Evolutionary conservation across 805 yeast species (phyloP), one percentile per base, ranked within the genome.

Genomic region (Saturnispora ahearnii): DNA sequence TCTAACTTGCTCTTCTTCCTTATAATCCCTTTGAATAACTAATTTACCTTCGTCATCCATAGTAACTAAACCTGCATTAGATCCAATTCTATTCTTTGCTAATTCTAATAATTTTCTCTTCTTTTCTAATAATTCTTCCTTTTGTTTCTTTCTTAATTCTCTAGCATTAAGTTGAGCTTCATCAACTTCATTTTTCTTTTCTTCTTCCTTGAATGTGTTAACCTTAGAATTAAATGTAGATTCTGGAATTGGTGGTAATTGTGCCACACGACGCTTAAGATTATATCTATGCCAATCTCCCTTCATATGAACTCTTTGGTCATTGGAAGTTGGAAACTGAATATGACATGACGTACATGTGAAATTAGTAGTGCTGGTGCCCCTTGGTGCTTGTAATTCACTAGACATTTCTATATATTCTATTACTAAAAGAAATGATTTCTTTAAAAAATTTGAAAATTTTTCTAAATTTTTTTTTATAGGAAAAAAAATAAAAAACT

Each of bases 211-310:
- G 11, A 52, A 36, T 22, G 36, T 53, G 12, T 58, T 48, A 18
- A 66, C 69, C 48, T 66, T 66, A 4, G 53, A 44, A 45, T 59
- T 58, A 51, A 66, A 66, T 5, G 57, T 48, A 4, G 51, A 51
- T 46, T 66, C 68, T 7, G 53, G 50, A 30, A 89, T 78, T 1
- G 95, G 83, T 6, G 90, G 83, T 51, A 89, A 68, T 30, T 77
- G 76, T 1, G 96, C 96, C 31, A 93, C 96, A 59, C 96, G 78
- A 69, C 99, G 81, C 64, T 93, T 93, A 61, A 93, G 73, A 60
- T 93, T 93, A 66, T 93, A 93, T 55, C 99, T 77, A 62, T 93
- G 99, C 99, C 98, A 93, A 49, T 93, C 99, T 2, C 96, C 82
- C 65, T 87, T 88, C 99, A 93, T 93, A 63, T 93, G 99, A 53